A percentile compares a stretch with the other conserved stretches of the same genome.
Evolutionary conservation across 176 grass and related monocot species (phyloP).

Genomic region (Phragmites australis): DNA sequence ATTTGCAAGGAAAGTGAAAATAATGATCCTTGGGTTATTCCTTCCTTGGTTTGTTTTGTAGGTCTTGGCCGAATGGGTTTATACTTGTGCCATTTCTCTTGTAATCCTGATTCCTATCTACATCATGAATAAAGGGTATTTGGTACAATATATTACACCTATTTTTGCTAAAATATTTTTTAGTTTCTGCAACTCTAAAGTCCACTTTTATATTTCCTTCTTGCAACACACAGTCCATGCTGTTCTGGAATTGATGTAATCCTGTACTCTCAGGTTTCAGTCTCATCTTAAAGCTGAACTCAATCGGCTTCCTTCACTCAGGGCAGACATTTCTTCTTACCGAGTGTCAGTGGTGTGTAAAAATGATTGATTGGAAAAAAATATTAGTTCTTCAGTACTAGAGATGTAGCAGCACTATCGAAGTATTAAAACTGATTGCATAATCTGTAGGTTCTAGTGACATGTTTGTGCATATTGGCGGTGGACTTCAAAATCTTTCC

Average conservation of each 20-base stretch:
- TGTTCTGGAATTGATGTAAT: slow-evolving; percentile 14
- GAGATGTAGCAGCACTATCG: slow-evolving; percentile 5
- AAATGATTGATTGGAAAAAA: slow-evolving; percentile 14
- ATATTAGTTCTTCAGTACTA: slow-evolving; percentile 2
- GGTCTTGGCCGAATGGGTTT: slow-evolving; percentile 77
- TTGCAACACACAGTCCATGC: slow-evolving; percentile 1
- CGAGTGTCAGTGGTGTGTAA: slow-evolving; percentile 80
- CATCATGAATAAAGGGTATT: slow-evolving; percentile 63
- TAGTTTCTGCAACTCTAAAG: slow-evolving; percentile 18
- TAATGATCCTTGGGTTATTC: neutral
- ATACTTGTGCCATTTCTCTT: slow-evolving; percentile 46
- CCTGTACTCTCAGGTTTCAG: slow-evolving; percentile 42
- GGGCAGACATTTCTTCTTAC: slow-evolving; percentile 74
- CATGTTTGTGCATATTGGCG: slow-evolving; percentile 94
- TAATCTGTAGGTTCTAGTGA: slow-evolving; percentile 70
- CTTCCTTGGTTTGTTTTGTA: slow-evolving; percentile 38
- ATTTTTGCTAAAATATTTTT: slow-evolving; percentile 21
- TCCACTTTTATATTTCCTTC: slow-evolving; percentile 30
- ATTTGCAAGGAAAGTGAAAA: slow-evolving; percentile 2
- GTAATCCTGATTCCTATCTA: slow-evolving; percentile 47
- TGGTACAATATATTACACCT: slow-evolving; percentile 4
- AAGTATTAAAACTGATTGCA: slow-evolving; percentile 4
- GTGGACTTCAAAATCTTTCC: slow-evolving; percentile 96
- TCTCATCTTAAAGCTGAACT: slow-evolving; percentile 39
- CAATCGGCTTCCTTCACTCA: slow-evolving; percentile 45